Base-by-base conservation (phyloP, 192 early-diverging fungal genomes). In the Gamsiella multidivaricata region DNA sequence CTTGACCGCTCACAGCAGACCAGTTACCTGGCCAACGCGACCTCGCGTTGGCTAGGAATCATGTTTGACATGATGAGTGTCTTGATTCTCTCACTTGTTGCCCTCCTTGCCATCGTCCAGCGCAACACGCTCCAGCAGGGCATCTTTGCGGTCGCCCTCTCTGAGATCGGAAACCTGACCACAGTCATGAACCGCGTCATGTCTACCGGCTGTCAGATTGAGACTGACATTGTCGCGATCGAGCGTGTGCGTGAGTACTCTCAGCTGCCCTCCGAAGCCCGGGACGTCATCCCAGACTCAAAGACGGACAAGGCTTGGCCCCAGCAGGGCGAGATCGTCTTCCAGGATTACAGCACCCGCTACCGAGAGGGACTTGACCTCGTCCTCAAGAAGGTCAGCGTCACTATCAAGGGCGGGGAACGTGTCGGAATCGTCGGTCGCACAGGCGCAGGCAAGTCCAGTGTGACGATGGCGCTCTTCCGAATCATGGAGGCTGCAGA, bases 181-280 rank as follows among this genome's bases (percentile, higher is more conserved):
- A 52, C 12, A 9, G n/a, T 55, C 20, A 55, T 65, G 53, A 43
- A 20, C 26, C 28, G 28, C 1, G 1, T 65, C 41, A 3, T 65
- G 39, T 29, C 22, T 4, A 43, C 8, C n/a, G 3, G 1, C 64
- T 29, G 37, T 42, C 23, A 42, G 20, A 18, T 65, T 20, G 64
- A 65, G 36, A 64, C 61, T 6, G 82, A 78, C 67, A 85, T 94
- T 82, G 91, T 92, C 42, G 80, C 90, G 2, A 90, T 94, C 15
- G 94, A 97, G 79, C 86, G 94, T 5, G 74, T 95, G 25, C 79
- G 86, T 62, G 92, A 95, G 79, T 97, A 94, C 61, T 34, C 88
- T 37, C 65, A 80, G 2, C 78, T 95, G 42, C 90, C 91, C 14
- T 88, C 95, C 14, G 76, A 79, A 31, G 72, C 70, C 9, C 83